These are phyloP conservation scores for Aspergillus heteromorphus DNA, from an alignment of 495 filamentous ascomycete genomes.

Conservation along the genomic window DNA sequence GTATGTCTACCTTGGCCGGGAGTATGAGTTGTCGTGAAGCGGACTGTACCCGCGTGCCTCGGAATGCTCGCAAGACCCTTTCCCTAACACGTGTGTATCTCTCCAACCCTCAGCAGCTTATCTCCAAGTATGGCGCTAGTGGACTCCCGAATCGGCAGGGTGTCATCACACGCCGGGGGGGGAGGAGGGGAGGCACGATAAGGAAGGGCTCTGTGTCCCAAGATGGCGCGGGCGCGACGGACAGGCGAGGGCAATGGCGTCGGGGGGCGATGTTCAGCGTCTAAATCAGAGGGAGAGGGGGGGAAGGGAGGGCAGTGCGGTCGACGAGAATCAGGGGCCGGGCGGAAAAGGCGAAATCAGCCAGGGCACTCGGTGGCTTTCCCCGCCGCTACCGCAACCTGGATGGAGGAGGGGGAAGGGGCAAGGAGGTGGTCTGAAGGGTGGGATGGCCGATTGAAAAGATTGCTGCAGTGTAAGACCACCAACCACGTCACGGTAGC, in stretches of 20 bases:
- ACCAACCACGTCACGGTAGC: no score
- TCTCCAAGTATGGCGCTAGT: slow-evolving; percentile 11
- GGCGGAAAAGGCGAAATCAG: background rate
- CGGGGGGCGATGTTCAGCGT: background rate
- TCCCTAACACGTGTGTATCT: background rate
- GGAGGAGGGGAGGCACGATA: slow-evolving; percentile 9
- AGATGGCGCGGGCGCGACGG: background rate
- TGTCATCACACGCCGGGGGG: slow-evolving; percentile 18
- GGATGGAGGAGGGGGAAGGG: no score
- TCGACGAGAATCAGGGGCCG: background rate
- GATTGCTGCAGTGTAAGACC: no score
- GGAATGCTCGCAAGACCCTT: background rate
- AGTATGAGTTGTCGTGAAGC: no score
- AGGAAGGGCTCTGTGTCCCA: background rate
- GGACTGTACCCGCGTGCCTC: background rate
- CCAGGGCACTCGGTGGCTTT: background rate
- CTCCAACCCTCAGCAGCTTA: slow-evolving; percentile 8
- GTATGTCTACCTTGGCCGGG: background rate
- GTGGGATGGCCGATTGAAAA: no score
- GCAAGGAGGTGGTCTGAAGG: no score
- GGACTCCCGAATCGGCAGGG: slow-evolving; percentile 14
- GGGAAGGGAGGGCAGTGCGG: background rate
- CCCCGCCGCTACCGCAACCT: background rate
- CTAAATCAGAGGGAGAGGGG: background rate
- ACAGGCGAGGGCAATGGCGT: background rate